Evolutionary conservation across 345 rosid species (phyloP).

Genomic region (Citrus glauca): DNA sequence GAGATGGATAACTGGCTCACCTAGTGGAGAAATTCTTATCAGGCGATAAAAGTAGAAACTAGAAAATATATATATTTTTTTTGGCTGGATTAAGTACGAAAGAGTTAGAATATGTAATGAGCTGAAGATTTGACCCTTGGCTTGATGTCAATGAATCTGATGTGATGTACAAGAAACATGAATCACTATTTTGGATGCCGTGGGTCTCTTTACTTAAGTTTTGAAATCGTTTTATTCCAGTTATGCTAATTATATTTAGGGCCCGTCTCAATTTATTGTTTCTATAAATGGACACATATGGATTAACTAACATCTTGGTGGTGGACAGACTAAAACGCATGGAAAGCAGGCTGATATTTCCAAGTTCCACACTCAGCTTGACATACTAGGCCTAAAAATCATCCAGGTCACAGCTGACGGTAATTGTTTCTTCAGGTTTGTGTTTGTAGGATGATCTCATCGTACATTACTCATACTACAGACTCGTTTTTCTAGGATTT

Average conservation of each 20-base stretch:
- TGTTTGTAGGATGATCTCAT: constrained; percentile 14
- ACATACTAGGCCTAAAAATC: constrained; percentile 65
- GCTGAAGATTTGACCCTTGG: background rate
- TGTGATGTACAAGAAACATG: background rate
- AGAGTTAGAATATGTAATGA: background rate
- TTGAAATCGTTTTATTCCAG: background rate
- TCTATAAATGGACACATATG: background rate
- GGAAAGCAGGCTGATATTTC: constrained; percentile 67
- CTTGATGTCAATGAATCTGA: background rate
- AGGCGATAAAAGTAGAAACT: background rate
- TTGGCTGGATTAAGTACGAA: background rate
- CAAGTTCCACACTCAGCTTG: constrained; percentile 64
- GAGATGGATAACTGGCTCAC: background rate
- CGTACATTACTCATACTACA: background rate
- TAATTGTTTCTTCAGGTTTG: constrained; percentile 96
- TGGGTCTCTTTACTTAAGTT: background rate
- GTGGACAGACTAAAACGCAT: constrained; percentile 53
- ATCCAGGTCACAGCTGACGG: constrained; percentile 85
- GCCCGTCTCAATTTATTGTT: background rate
- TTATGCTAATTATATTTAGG: background rate
- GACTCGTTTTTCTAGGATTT: background rate
- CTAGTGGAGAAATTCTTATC: background rate
- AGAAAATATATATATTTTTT: background rate
- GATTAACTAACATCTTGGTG: constrained; percentile 6
- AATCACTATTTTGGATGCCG: background rate